Evolutionary conservation across 1,284 basidiomycete genomes (phyloP).

Genomic region (Thelephora terrestris): DNA sequence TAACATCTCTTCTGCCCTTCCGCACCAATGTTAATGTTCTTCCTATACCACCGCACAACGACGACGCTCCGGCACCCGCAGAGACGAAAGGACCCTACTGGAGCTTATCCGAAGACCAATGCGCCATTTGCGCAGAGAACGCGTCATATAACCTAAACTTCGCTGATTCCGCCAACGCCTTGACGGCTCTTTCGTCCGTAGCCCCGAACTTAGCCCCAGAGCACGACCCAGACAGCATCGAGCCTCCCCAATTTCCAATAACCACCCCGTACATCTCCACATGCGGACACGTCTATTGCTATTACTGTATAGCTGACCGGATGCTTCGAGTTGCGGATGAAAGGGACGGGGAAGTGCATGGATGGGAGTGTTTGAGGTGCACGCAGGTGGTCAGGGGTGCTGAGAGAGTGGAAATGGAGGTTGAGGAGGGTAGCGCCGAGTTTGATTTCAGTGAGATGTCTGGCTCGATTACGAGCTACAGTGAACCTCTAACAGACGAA

Average conservation of each 20-base stretch:
- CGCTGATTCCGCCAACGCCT: slow-evolving; percentile 40
- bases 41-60: slow-evolving; percentile 2
- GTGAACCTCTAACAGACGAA: background rate
- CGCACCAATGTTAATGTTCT: background rate
- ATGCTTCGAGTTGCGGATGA: slow-evolving; percentile 67
- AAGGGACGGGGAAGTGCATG: slow-evolving; percentile 33
- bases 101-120: slow-evolving; percentile 54
- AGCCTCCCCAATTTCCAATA: slow-evolving; percentile 50
- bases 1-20: slow-evolving; percentile 29
- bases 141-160: slow-evolving; percentile 49
- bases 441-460: slow-evolving; percentile 27
- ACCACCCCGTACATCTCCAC: slow-evolving; percentile 66
- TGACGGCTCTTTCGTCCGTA: slow-evolving; percentile 28
- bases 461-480: slow-evolving; percentile 30
- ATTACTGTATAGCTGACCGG: slow-evolving; percentile 76
- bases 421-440: slow-evolving; percentile 18
- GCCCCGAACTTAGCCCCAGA: slow-evolving; percentile 11
- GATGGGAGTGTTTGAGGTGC: slow-evolving; percentile 80
- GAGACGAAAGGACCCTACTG: slow-evolving; percentile 44
- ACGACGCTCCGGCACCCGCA: slow-evolving; percentile 2
- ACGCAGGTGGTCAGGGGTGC: slow-evolving; percentile 45
- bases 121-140: slow-evolving; percentile 73
- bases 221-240: slow-evolving; percentile 16
- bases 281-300: slow-evolving; percentile 80
- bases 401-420: slow-evolving; percentile 36